Percentiles rank a stretch among this genome's conserved stretches.
phyloP scores from a whole-genome alignment of 75 land plant species.

The Larix kaempferi region DNA sequence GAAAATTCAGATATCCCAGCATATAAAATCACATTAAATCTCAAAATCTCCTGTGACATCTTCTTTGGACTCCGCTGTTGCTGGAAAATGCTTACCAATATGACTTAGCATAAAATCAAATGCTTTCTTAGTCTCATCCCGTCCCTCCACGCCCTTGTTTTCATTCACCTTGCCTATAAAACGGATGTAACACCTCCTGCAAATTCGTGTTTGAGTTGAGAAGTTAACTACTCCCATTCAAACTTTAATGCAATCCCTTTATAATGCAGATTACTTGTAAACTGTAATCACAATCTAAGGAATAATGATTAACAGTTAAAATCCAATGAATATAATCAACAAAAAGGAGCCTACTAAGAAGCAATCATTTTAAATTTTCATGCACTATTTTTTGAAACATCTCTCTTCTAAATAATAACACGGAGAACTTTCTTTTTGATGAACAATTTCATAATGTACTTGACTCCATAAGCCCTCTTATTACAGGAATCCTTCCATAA shows the following conservation, averaged over 20 bases:
- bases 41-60: not conserved
- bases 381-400: no score
- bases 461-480: no score
- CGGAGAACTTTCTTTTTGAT: no score
- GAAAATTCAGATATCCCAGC: not conserved
- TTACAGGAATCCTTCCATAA: no score
- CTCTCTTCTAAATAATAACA: no score
- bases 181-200: constrained; percentile 90
- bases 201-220: not conserved
- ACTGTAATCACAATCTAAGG: no score
- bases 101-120: constrained; percentile 91
- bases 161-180: constrained; percentile 93
- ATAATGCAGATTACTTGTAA: not conserved
- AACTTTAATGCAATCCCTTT: not conserved
- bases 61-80: not conserved
- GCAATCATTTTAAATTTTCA: no score
- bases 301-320: no score
- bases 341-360: no score
- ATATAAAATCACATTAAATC: not conserved
- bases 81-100: constrained; percentile 63
- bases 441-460: no score
- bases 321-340: no score
- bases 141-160: constrained; percentile 80
- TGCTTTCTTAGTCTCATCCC: constrained; percentile 91
- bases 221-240: not conserved